Evolutionary conservation across 2,329 filamentous ascomycete genomes (phyloP), one percentile per base, ranked within the genome.

Genomic region (Elsinoe necatrix): DNA sequence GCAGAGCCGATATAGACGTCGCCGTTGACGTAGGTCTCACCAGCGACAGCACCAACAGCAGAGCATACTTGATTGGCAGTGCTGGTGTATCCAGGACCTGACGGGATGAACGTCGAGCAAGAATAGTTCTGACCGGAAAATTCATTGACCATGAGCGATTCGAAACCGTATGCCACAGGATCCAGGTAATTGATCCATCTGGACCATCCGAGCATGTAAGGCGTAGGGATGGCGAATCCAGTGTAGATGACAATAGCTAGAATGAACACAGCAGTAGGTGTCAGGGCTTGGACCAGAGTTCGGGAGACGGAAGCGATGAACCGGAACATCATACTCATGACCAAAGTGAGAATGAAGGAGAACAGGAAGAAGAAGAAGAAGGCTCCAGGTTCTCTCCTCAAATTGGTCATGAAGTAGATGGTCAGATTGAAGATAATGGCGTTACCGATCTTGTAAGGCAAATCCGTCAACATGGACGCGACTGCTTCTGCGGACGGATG

Each of bases 341-440:
- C 78, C 65, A 95, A 63, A 0, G 87, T 87, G 1, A 83, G 83
- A 58, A 79, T 68, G 71, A 92, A 89, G 1, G 83, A 85, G 66
- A 92, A 80, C 54, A 95, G 75, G 58, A 89, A 71, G 78, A 89
- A 95, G 73, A 89, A 86, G 77, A 95, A 95, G 76, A 93, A 95
- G 0, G 84, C 72, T 1, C 84, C 86, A 0, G 87, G 75, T 61
- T 86, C 83, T 54, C 89, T 80, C 56, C 86, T 81, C 27, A 96
- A 75, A 61, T 90, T 86, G 0, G 87, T 86, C 82, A 96, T 85
- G 71, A 95, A 95, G 73, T 95, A 95, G 2, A 95, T 72, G 1
- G 82, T 78, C 29, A 91, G 54, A 67, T 95, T 95, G 77, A 95
- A 95, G 3, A 81, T 72, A 61, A 95, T 78, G 1, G 81, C 73